Percentiles rank a stretch among this genome's conserved stretches.
These are phyloP conservation scores for Avena insularis DNA, from an alignment of 176 grass and related monocot genomes.

Conservation along the genomic window DNA sequence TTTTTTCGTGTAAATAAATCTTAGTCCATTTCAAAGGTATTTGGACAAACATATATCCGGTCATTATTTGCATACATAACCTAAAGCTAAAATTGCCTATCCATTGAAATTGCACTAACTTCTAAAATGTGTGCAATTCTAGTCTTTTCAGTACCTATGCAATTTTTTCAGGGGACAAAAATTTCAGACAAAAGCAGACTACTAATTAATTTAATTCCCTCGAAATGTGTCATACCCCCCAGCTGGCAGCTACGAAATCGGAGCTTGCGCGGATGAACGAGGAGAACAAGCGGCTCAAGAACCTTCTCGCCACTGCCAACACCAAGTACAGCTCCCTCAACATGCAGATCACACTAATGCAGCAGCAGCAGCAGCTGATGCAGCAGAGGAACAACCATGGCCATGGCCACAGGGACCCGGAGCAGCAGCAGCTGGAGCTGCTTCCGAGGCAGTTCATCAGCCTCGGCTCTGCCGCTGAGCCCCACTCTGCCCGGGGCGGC, in stretches of 20 bases:
- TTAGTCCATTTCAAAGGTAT: too few relatives aligned
- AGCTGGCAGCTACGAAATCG: constrained; percentile 63
- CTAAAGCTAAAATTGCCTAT: too few relatives aligned
- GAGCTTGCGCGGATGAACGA: constrained; percentile 68
- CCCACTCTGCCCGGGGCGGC: constrained; percentile 35
- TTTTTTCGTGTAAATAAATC: too few relatives aligned
- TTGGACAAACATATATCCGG: too few relatives aligned
- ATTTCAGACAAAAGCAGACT: background rate
- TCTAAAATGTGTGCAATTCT: too few relatives aligned
- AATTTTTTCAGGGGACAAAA: too few relatives aligned
- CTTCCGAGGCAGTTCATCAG: constrained; percentile 76
- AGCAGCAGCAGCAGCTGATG: constrained; percentile 44
- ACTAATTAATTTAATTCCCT: too few relatives aligned
- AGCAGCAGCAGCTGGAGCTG: constrained; percentile 34
- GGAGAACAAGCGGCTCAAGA: constrained; percentile 72
- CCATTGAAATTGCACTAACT: too few relatives aligned
- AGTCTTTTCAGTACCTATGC: too few relatives aligned
- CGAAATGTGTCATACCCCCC: background rate
- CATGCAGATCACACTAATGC: constrained; percentile 56
- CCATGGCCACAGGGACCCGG: constrained; percentile 31
- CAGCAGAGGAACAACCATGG: constrained; percentile 33
- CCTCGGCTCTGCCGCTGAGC: constrained; percentile 40
- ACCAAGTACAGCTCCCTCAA: constrained; percentile 61
- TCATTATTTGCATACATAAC: too few relatives aligned
- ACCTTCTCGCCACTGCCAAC: constrained; percentile 48